These are phyloP conservation scores for Ophiocordyceps camponoti-rufipedis DNA, from an alignment of 2,329 filamentous ascomycete genomes.

Conservation along the genomic window DNA sequence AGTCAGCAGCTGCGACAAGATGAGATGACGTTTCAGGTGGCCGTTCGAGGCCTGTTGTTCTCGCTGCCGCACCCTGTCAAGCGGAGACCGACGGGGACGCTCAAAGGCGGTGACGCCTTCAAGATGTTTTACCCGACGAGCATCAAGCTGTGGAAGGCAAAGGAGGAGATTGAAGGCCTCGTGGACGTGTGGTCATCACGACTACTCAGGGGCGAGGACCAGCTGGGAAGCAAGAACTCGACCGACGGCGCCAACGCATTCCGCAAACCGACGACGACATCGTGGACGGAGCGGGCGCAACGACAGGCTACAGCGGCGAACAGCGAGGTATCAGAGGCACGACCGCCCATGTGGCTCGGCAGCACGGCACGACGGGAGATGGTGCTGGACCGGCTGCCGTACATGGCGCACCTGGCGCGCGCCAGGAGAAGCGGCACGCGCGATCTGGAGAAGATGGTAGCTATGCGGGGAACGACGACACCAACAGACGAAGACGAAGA, in stretches of 20 bases:
- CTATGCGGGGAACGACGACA: constrained; percentile 41
- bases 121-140: constrained; percentile 89
- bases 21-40: constrained; percentile 84
- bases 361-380: constrained; percentile 53
- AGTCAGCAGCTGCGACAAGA: constrained; percentile 74
- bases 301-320: constrained; percentile 9
- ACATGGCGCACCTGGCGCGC: constrained; percentile 51
- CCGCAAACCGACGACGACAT: constrained; percentile 13
- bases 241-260: constrained; percentile 31
- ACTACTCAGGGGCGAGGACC: constrained; percentile 35
- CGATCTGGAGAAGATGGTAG: constrained; percentile 50
- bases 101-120: constrained; percentile 41
- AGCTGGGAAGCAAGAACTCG: constrained; percentile 16
- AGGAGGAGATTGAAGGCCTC: constrained; percentile 62
- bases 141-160: constrained; percentile 64
- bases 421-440: constrained; percentile 22
- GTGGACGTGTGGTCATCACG: constrained; percentile 51
- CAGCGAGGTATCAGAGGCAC: constrained; percentile 5
- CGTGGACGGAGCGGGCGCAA: constrained; percentile 17
- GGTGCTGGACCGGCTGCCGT: constrained; percentile 73
- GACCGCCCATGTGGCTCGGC: constrained; percentile 38
- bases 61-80: constrained; percentile 75
- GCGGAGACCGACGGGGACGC: constrained; percentile 30
- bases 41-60: constrained; percentile 72
- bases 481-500: constrained; percentile 23